Conservation (phyloP, 768 basidiomycete species). For the Gymnopilus junonius region DNA sequence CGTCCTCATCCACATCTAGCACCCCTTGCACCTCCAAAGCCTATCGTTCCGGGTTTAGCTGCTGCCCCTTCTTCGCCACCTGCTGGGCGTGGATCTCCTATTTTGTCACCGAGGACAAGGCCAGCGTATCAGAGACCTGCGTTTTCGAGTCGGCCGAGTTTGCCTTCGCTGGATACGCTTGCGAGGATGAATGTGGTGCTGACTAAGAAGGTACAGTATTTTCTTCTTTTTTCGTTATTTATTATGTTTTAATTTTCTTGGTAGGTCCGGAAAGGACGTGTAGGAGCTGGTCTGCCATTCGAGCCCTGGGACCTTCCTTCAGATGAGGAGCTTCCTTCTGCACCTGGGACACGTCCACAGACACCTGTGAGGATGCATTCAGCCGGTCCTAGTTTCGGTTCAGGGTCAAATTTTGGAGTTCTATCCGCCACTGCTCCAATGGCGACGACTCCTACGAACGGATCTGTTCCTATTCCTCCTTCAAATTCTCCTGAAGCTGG, state of each 20-base stretch:
- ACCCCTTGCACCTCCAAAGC: neutral
- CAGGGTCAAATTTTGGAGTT: neutral
- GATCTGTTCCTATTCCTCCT: neutral
- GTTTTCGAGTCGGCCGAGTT: constrained; percentile 50
- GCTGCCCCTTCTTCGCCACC: constrained; percentile 17
- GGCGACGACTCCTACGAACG: neutral
- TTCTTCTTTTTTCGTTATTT: constrained; percentile 3
- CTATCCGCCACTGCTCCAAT: neutral
- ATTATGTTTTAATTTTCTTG: constrained; percentile 1
- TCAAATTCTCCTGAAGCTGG: neutral
- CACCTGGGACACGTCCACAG: constrained; percentile 10
- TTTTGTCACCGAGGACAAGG: constrained; percentile 20
- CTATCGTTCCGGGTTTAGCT: neutral
- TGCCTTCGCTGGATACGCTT: constrained; percentile 56
- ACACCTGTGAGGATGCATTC: neutral
- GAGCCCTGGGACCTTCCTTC: constrained; percentile 55
- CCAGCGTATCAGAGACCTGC: constrained; percentile 53
- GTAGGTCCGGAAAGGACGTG: constrained; percentile 56
- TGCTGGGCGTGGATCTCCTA: neutral
- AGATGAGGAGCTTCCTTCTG: constrained; percentile 20
- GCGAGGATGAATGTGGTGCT: constrained; percentile 51
- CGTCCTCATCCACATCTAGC: neutral
- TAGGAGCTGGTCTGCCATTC: constrained; percentile 54
- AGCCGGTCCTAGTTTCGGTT: neutral
- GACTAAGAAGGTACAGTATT: constrained; percentile 44